Evolutionary conservation across 83 land plant species (phyloP).

Genomic region (Diphasiastrum complanatum): DNA sequence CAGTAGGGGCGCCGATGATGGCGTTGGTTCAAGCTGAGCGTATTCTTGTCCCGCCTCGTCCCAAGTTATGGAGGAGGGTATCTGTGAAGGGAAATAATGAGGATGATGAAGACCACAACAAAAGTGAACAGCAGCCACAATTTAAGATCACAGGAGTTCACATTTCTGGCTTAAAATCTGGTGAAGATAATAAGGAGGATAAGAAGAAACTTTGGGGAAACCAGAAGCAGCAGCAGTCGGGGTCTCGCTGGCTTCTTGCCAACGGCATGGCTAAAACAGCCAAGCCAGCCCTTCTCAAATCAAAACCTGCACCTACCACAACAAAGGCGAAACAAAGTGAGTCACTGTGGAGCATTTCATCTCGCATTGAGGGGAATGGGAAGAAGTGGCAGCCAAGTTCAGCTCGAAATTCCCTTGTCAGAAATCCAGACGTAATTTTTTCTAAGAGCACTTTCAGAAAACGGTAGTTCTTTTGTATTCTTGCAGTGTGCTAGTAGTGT

Average conservation of each 20-base stretch:
- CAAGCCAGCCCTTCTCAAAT: slow-evolving; percentile 44
- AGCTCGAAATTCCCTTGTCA: slow-evolving; percentile 38
- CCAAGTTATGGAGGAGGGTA: slow-evolving; percentile 36
- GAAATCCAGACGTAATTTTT: slow-evolving; percentile 64
- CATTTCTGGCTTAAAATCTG: slow-evolving; percentile 61
- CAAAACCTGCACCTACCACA: slow-evolving; percentile 26
- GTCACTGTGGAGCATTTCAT: slow-evolving; percentile 79
- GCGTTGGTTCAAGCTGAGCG: slow-evolving; percentile 82
- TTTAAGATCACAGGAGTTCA: slow-evolving; percentile 68
- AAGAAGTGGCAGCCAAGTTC: slow-evolving; percentile 39
- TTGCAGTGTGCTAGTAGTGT: too few relatives aligned
- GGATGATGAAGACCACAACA: slow-evolving; percentile 32
- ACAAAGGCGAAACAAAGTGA: slow-evolving; percentile 43
- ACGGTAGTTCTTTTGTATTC: too few relatives aligned
- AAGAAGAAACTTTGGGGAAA: slow-evolving; percentile 49
- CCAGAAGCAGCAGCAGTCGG: slow-evolving; percentile 59
- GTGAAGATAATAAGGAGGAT: slow-evolving; percentile 17
- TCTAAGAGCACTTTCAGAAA: slow-evolving; percentile 39
- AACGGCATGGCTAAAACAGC: slow-evolving; percentile 58
- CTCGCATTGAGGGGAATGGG: slow-evolving; percentile 35
- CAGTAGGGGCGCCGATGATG: slow-evolving; percentile 91
- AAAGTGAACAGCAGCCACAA: slow-evolving; percentile 34
- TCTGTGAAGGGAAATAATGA: slow-evolving; percentile 39
- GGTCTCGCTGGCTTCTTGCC: slow-evolving; percentile 78
- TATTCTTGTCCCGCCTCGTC: slow-evolving; percentile 55